Evolutionary conservation across 305 asterid species (phyloP).

Genomic region (Ilex paraguariensis): DNA sequence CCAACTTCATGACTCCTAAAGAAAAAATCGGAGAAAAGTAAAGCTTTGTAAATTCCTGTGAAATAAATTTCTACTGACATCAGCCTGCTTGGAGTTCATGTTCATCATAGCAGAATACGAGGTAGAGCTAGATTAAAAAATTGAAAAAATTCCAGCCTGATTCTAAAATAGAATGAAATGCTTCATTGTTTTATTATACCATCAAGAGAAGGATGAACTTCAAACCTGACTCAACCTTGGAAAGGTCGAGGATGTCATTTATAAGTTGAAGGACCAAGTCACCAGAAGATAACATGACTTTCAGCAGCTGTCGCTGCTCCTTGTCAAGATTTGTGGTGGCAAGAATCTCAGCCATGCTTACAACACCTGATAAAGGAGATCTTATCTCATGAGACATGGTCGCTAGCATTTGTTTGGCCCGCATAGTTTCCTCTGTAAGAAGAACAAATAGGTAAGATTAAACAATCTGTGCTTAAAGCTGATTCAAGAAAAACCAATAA

Average conservation of each 20-base stretch:
- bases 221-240: slow-evolving; percentile 93
- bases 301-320: slow-evolving; percentile 70
- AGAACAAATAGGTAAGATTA: slow-evolving; percentile 4
- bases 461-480: background rate
- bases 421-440: slow-evolving; percentile 82
- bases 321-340: slow-evolving; percentile 71
- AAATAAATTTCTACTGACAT: too few species aligned
- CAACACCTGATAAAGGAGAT: slow-evolving; percentile 90
- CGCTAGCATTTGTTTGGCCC: slow-evolving; percentile 95
- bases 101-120: too few species aligned
- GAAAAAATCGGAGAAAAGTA: background rate
- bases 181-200: background rate
- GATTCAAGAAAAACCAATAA: background rate
- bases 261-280: slow-evolving; percentile 84
- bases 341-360: slow-evolving; percentile 92
- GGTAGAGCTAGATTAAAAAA: too few species aligned
- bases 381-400: slow-evolving; percentile 98
- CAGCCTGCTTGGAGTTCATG: too few species aligned
- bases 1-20: slow-evolving; percentile 87
- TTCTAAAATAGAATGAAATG: slow-evolving; percentile 1
- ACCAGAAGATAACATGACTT: slow-evolving; percentile 84
- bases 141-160: too few species aligned
- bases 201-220: background rate
- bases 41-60: background rate
- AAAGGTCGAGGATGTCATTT: slow-evolving; percentile 89